Evolutionary conservation across 345 rosid genomes (phyloP).

Genomic region (Sisymbrium altissimum): DNA sequence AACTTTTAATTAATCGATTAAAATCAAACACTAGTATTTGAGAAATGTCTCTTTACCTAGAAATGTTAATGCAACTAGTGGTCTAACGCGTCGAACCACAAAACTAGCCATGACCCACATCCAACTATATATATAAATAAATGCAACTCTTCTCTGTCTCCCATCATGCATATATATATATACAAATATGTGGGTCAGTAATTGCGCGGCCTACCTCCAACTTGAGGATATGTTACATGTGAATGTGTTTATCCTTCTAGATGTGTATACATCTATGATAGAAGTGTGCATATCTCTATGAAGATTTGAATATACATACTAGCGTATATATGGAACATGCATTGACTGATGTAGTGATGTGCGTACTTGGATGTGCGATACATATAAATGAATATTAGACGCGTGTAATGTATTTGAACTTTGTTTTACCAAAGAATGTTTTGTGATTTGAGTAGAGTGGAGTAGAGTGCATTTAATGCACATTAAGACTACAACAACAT

Average conservation of each 20-base stretch:
- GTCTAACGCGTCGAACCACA: constrained; percentile 25
- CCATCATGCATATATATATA: constrained; percentile 22
- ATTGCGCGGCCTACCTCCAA: constrained; percentile 21
- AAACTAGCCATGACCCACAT: constrained; percentile 29
- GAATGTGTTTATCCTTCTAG: not conserved
- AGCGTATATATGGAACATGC: not conserved
- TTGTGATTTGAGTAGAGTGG: not conserved
- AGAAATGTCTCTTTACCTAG: not conserved
- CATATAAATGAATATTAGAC: not conserved
- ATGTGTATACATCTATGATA: not conserved
- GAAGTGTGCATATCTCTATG: not conserved
- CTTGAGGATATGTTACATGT: constrained; percentile 15
- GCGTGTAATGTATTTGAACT: not conserved
- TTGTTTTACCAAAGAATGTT: constrained; percentile 17
- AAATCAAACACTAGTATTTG: not conserved
- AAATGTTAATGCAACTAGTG: constrained; percentile 23
- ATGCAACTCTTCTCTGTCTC: constrained; percentile 28
- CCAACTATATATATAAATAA: constrained; percentile 16
- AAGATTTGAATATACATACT: not conserved
- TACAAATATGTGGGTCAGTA: constrained; percentile 25
- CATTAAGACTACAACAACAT: constrained; percentile 15
- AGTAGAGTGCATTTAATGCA: not conserved
- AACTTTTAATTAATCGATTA: not conserved
- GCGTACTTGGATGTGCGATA: not conserved
- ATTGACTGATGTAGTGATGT: not conserved